Percentiles rank a stretch among this genome's conserved stretches.
Conservation (phyloP, 345 rosid species). For the Brassica juncea region DNA sequence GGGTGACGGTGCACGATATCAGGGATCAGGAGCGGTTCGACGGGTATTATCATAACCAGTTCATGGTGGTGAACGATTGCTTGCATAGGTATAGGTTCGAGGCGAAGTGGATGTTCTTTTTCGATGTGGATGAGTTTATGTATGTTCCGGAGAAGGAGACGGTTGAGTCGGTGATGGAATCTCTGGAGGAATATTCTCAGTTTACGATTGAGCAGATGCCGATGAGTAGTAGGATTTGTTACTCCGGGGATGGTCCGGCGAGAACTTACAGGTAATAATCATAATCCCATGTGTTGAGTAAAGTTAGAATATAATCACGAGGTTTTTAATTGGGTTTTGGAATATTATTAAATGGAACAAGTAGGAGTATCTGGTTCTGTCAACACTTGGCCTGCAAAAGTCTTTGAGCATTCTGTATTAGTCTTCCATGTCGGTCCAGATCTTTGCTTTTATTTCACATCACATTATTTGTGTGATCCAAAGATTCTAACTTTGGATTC, state of each 20-base stretch:
- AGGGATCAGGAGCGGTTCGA: conserved; percentile 87
- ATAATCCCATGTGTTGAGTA: conserved; percentile 34
- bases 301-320: conserved; percentile 21
- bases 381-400: conserved; percentile 30
- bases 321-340: conserved; percentile 18
- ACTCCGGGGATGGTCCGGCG: conserved; percentile 56
- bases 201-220: conserved; percentile 85
- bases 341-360: background rate
- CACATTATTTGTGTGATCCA: conserved; percentile 13
- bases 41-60: conserved; percentile 93
- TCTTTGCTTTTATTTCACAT: conserved; percentile 28
- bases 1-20: conserved; percentile 76
- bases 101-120: conserved; percentile 93
- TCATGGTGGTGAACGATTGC: conserved; percentile 91
- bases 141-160: conserved; percentile 59
- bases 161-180: conserved; percentile 60
- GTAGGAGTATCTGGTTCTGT: conserved; percentile 31
- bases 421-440: conserved; percentile 32
- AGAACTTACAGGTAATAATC: conserved; percentile 62
- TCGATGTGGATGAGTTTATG: conserved; percentile 81
- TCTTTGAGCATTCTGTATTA: conserved; percentile 25
- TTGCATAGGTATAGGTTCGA: conserved; percentile 71
- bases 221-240: conserved; percentile 75
- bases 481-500: background rate
- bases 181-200: conserved; percentile 60